Evolutionary conservation across 2,329 filamentous ascomycete genomes (phyloP), one percentile per base, ranked within the genome.

Genomic region (Ceratocystiopsis sp.): DNA sequence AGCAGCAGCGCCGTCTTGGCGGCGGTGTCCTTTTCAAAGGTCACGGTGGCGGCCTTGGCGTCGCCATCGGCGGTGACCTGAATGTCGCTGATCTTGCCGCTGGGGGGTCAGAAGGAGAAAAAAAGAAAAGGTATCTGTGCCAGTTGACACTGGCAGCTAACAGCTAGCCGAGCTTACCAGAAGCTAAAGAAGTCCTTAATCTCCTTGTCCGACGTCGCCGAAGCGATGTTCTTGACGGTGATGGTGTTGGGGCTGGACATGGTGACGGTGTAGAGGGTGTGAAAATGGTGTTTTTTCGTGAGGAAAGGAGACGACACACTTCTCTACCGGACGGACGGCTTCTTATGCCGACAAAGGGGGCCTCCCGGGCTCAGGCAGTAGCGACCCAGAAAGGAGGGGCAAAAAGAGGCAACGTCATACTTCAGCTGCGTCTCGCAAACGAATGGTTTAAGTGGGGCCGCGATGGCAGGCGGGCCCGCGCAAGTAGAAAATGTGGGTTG

Each of bases 131-230:
- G 34, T 1, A 37, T 75, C 59, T 29, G 25, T 9, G 10, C 25
- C 6, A 29, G 25, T 8, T 29, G 21, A 4, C 21, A 21, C 8
- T 8, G 2, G 25, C n/a, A 29, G 9, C 2, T 2, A 10, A 29
- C 25, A 29, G 25, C 25, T 29, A 8, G 25, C 10, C 4, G 25
- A 29, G 9, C 25, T 29, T 71, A 89, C 84, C 76, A 81, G 65
- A 96, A 96, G 69, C 82, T 91, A 71, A 98, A 98, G 72, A 98
- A 98, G 59, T 94, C 87, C 57, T 77, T 78, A 55, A 98, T 78
- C 64, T 96, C 86, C 65, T 87, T 80, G 64, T 98, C 86, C 52
- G 74, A 77, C 45, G 89, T 95, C 59, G 79, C 65, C 49, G 69
- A 60, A 53, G 83, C 78, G 65, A 98, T 94, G 67, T 91, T 87